Conservation (phyloP, 1,284 basidiomycete genomes). For the Cutaneotrichosporon spelunceum region DNA sequence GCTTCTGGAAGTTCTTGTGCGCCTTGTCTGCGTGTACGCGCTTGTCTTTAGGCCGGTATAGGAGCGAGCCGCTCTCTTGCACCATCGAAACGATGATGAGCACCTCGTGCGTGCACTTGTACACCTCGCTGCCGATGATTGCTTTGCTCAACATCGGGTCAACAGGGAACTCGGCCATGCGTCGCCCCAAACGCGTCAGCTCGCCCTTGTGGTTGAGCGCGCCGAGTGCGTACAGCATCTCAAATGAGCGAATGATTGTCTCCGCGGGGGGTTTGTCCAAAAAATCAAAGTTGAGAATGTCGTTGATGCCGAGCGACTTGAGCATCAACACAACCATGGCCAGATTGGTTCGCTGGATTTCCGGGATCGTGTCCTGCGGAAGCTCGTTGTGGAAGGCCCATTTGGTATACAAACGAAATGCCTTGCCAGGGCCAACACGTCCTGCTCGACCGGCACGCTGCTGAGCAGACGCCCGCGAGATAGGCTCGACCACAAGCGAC, state of each 20-base stretch:
- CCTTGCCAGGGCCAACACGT: constrained; percentile 96
- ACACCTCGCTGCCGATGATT: constrained; percentile 91
- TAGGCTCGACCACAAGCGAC: constrained; percentile 86
- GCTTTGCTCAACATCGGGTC: constrained; percentile 97
- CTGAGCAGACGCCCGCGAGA: constrained; percentile 93
- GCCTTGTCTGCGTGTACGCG: constrained; percentile 93
- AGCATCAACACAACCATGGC: constrained; percentile 59
- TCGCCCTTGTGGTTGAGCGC: constrained; percentile 95
- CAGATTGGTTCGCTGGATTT: constrained; percentile 56
- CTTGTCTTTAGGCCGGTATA: constrained; percentile 97
- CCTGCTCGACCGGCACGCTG: constrained; percentile 96
- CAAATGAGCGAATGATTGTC: constrained; percentile 92
- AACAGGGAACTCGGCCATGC: constrained; percentile 99
- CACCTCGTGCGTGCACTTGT: constrained; percentile 95
- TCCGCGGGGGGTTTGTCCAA: constrained; percentile 77
- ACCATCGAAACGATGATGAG: constrained; percentile 98
- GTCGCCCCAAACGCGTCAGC: constrained; percentile 87
- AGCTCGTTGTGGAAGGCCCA: constrained; percentile 63
- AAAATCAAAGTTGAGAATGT: constrained; percentile 63
- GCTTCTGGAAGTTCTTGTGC: constrained; percentile 88
- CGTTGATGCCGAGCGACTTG: constrained; percentile 63
- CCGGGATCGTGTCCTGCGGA: constrained; percentile 61
- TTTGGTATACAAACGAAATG: constrained; percentile 76
- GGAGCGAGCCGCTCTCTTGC: constrained; percentile 87
- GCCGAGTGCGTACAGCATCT: constrained; percentile 90